phyloP scores from a whole-genome alignment of 441 rosid genomes.

The Pelargonium cotyledonis region DNA sequence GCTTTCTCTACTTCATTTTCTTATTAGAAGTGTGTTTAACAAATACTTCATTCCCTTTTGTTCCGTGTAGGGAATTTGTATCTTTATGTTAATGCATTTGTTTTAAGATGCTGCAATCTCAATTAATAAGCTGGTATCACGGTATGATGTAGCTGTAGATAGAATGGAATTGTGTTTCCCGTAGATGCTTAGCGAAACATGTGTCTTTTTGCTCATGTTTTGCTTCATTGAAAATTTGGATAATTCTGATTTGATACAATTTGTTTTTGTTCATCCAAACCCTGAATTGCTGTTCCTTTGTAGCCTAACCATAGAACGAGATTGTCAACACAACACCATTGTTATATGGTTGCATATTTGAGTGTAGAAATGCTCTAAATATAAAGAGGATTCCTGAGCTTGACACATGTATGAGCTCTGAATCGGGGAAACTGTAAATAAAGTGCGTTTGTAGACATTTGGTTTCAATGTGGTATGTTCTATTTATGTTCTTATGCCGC shows the following conservation, averaged over 20 bases:
- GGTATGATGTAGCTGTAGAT: neutral
- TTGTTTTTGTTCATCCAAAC: neutral
- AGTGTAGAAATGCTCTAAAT: neutral
- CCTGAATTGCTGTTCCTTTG: neutral
- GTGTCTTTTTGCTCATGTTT: neutral
- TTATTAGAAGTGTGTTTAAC: too few species aligned
- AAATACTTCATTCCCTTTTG: too few species aligned
- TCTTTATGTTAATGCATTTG: too few species aligned
- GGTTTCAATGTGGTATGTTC: too few species aligned
- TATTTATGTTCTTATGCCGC: too few species aligned
- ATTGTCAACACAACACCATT: neutral
- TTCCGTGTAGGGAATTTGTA: too few species aligned
- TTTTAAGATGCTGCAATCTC: too few species aligned
- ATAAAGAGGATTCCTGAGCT: neutral
- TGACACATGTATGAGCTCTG: neutral
- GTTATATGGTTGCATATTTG: too few species aligned
- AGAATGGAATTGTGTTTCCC: neutral
- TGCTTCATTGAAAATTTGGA: neutral
- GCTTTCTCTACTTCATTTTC: too few species aligned
- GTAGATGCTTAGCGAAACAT: neutral
- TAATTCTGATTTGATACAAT: neutral
- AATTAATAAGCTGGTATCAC: too few species aligned
- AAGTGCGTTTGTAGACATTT: too few species aligned
- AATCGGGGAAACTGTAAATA: neutral
- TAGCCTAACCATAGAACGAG: neutral